phyloP scores from a whole-genome alignment of 2,329 filamentous ascomycete genomes.

The Fusarium torreyae region DNA sequence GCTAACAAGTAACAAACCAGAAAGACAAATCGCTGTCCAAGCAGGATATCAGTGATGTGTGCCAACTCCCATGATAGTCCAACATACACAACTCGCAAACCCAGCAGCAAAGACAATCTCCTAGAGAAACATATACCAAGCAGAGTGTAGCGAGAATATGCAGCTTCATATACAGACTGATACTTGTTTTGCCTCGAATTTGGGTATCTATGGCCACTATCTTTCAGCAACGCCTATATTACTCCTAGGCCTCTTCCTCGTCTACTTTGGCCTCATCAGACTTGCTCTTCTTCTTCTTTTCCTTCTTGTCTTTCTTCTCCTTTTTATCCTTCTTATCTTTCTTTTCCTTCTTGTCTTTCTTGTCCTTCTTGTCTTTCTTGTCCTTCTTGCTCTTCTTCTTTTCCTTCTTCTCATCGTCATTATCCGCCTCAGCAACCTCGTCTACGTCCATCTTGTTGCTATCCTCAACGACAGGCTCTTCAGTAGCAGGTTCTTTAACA shows the following conservation, averaged over 20 bases:
- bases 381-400: slow-evolving; percentile 13
- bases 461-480: not conserved
- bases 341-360: slow-evolving; percentile 18
- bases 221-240: slow-evolving; percentile 20
- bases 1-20: no score
- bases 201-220: slow-evolving; percentile 42
- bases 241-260: slow-evolving; percentile 29
- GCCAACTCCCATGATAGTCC: not conserved
- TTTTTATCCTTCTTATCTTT: slow-evolving; percentile 15
- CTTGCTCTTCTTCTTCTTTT: slow-evolving; percentile 29
- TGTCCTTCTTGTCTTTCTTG: slow-evolving; percentile 19
- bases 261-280: slow-evolving; percentile 14
- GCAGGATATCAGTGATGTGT: not conserved
- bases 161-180: slow-evolving; percentile 2
- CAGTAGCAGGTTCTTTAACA: not conserved
- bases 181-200: slow-evolving; percentile 16
- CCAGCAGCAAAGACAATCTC: not conserved
- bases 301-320: slow-evolving; percentile 28
- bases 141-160: not conserved
- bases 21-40: not conserved
- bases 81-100: not conserved
- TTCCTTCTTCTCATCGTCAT: slow-evolving; percentile 15
- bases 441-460: slow-evolving; percentile 31
- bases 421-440: slow-evolving; percentile 10
- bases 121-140: not conserved